Evolutionary conservation across 2,329 filamentous ascomycete genomes (phyloP).

Genomic region (Trichoderma guizhouense): DNA sequence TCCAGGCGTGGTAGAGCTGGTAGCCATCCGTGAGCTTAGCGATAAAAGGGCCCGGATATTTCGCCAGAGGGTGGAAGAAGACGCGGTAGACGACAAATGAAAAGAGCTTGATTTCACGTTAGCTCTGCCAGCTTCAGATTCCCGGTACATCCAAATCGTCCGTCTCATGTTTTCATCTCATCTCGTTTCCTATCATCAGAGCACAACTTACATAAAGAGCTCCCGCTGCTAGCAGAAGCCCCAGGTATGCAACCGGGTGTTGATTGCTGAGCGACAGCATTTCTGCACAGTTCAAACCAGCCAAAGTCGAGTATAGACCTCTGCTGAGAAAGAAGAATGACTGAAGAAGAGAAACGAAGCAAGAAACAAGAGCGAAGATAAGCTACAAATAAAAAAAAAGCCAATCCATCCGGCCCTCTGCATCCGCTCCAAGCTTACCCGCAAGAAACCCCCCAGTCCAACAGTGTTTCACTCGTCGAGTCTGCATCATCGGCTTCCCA

Average conservation of each 20-base stretch:
- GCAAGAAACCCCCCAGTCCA: background rate
- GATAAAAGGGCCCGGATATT: conserved; percentile 62
- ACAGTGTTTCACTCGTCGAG: background rate
- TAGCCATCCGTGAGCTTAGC: conserved; percentile 63
- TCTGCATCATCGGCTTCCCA: conserved; percentile 18
- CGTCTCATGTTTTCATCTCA: background rate
- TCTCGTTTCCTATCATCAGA: background rate
- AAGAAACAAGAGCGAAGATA: background rate
- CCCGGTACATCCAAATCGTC: background rate
- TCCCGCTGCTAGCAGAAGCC: conserved; percentile 39
- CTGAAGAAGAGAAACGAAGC: background rate
- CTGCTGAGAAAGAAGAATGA: background rate
- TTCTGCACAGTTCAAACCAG: conserved; percentile 3
- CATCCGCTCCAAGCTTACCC: background rate
- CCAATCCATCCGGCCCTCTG: background rate
- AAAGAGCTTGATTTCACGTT: conserved; percentile 30
- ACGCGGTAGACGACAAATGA: conserved; percentile 53
- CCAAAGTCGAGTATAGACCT: background rate
- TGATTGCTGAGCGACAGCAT: conserved; percentile 27
- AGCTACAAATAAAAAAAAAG: background rate
- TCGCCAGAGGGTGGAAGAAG: conserved; percentile 62
- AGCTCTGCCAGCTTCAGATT: background rate
- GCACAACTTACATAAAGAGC: conserved; percentile 41
- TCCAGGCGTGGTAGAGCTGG: conserved; percentile 70
- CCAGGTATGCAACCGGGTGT: conserved; percentile 30